Conservation (phyloP, 2,329 filamentous ascomycete genomes). For the Blastomyces parvus region DNA sequence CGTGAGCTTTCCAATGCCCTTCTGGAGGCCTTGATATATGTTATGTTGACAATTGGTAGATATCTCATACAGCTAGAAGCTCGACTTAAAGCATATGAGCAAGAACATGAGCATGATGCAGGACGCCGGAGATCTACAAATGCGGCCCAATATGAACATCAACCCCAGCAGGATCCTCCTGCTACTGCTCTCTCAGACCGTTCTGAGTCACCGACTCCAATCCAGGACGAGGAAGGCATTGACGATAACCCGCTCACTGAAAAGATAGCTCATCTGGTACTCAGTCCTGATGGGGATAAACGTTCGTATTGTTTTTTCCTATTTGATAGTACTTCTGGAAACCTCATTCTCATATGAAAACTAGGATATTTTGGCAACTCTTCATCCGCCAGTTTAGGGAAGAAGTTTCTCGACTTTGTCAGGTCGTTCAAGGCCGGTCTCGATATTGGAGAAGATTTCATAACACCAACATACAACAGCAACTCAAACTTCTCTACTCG, state of each 20-base stretch:
- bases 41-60: constrained; percentile 11
- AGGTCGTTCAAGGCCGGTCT: constrained; percentile 12
- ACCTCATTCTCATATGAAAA: constrained; percentile 4
- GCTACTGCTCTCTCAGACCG: not conserved
- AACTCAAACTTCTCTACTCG: constrained; percentile 9
- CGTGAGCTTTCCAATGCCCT: constrained; percentile 10
- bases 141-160: not conserved
- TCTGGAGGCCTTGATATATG: not conserved
- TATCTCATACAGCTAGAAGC: constrained; percentile 18
- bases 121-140: not conserved
- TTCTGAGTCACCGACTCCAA: not conserved
- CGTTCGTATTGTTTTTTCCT: not conserved
- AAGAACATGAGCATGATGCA: constrained; percentile 12
- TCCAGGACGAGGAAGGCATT: constrained; percentile 2
- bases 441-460: constrained; percentile 10
- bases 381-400: constrained; percentile 19
- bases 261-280: constrained; percentile 9
- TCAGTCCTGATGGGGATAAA: constrained; percentile 9
- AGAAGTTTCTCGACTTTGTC: constrained; percentile 20
- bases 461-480: constrained; percentile 8
- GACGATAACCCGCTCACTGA: constrained; percentile 9
- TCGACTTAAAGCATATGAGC: constrained; percentile 16
- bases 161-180: not conserved
- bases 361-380: constrained; percentile 21
- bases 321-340: not conserved